Base-by-base conservation (phyloP, 441 rosid genomes). In the Jatropha podagrica region DNA sequence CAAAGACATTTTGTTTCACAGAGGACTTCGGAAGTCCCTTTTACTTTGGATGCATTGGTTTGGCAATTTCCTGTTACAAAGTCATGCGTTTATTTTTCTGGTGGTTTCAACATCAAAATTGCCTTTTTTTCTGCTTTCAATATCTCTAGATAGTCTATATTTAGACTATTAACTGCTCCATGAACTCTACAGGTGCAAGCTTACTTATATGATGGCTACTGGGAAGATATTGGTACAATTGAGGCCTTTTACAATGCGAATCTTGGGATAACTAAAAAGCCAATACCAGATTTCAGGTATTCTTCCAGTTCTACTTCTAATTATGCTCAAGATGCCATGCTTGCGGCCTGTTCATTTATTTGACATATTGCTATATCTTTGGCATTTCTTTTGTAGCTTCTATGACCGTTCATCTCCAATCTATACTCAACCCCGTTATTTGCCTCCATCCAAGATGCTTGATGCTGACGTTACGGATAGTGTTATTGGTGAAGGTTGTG, bases 181-280 rank as follows among this genome's bases (percentile, higher is more conserved):
- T 65, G 32, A 76, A 41, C 40, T 78, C 48, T 68, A 14, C 73
- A 94, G 98, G 97, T 95, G 73, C 97, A 95, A 90, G 98, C 97
- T 76, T 95, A 95, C 85, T 79, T 95, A 73, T 92, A 94, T 76
- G 98, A 94, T 86, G 98, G 98, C 38, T 94, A 94, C 64, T 94
- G 98, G 98, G 98, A 94, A 83, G 98, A 94, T 76, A 95, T 95
- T 76, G 97, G 98, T 83, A 95, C 98, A 10, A 95, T 92, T 70
- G 97, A 95, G 82, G 98, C 98, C 56, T 94, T 94, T 78, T 94
- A 92, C 78, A 94, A 94, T 81, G 98, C 97, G 0, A 94, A 94
- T 83, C 89, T 94, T 55, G 98, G 97, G 59, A 92, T 94, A 79
- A 94, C 98, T 59, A 92, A 91, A 81, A 95, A 91, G 88, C 97